Conservation (phyloP, 2,329 filamentous ascomycete genomes). For the Fusarium scirpi region DNA sequence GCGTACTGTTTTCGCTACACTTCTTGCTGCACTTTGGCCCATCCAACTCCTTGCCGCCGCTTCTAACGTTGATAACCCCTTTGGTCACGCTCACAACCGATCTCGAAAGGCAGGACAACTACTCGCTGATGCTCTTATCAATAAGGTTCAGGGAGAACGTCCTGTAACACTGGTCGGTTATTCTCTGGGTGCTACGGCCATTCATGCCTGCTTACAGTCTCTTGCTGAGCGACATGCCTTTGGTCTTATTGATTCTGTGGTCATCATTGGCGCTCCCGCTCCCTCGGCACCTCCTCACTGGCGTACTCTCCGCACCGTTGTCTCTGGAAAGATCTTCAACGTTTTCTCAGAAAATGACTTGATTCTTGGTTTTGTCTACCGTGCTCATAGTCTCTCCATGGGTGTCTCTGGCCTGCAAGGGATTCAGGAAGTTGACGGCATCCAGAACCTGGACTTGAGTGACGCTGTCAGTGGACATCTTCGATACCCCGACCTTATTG, state of each 20-base stretch:
- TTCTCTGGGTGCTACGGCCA: constrained; percentile 82
- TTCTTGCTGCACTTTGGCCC: constrained; percentile 78
- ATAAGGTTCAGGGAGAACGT: constrained; percentile 83
- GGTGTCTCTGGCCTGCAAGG: constrained; percentile 87
- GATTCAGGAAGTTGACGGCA: constrained; percentile 73
- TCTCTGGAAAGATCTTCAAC: constrained; percentile 86
- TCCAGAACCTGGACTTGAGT: constrained; percentile 68
- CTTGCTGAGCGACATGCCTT: constrained; percentile 84
- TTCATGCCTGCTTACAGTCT: constrained; percentile 82
- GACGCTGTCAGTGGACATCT: constrained; percentile 66
- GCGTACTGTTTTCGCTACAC: constrained; percentile 74
- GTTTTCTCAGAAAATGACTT: constrained; percentile 90
- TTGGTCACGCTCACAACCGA: constrained; percentile 79
- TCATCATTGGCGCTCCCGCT: constrained; percentile 84
- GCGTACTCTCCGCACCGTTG: constrained; percentile 80
- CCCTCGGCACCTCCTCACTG: constrained; percentile 80
- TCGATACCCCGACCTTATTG: constrained; percentile 63
- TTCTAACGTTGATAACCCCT: constrained; percentile 82
- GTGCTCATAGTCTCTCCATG: constrained; percentile 82
- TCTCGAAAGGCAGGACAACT: constrained; percentile 85
- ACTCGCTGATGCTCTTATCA: constrained; percentile 84
- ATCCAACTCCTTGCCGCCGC: constrained; percentile 74
- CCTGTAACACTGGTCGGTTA: constrained; percentile 86
- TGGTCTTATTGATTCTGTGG: constrained; percentile 84
- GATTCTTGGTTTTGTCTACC: constrained; percentile 87